Base-by-base conservation (phyloP, 495 filamentous ascomycete species). In the Choiromyces venosus region DNA sequence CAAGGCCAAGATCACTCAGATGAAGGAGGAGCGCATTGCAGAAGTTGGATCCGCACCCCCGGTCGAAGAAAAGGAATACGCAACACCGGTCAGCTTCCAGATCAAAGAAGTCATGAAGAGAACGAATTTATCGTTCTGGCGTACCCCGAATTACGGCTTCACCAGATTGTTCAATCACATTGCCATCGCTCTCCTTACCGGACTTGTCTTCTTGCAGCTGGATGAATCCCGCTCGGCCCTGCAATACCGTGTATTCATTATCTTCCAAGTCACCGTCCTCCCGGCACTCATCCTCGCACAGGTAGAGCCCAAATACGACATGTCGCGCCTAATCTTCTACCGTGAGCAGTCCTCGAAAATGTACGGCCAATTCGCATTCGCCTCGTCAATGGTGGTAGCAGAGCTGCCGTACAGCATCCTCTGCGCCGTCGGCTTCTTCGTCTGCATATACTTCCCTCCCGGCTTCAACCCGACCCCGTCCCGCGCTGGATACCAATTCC, bases 161-260 rank as follows among this genome's bases (percentile, higher is more conserved):
- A 93, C 92, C 21, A 87, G 92, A 39, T 84, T 95, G 9, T 92
- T 93, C 85, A 90, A 90, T 72, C 90, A 94, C 77, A 81, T 92
- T 70, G 87, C 86, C 76, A 90, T 94, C 72, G 87, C 90, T 9
- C 78, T 96, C 18, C 82, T 94, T 66, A 92, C 90, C 0, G 92
- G 92, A 40, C 84, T 96, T 25, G 88, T 87, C 37, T 95, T 88
- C 79, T 83, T 93, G 33, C 83, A 91, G 12, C 86, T 93, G 4
- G 88, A 91, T 74, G 80, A 92, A 73, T 89, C 88, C 1, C 86
- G 89, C 6, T 82, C 88, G 4, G 89, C 87, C 6, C 83, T 94
- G 29, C 92, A 96, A 76, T 90, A 93, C 82, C 88, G 88, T 64
- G 87, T 96, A 73, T 95, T 96, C 82, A 87, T 93, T 81, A 89